These are phyloP conservation scores for Aspergillus awamori DNA, from an alignment of 2,329 filamentous ascomycete species.

Conservation along the genomic window DNA sequence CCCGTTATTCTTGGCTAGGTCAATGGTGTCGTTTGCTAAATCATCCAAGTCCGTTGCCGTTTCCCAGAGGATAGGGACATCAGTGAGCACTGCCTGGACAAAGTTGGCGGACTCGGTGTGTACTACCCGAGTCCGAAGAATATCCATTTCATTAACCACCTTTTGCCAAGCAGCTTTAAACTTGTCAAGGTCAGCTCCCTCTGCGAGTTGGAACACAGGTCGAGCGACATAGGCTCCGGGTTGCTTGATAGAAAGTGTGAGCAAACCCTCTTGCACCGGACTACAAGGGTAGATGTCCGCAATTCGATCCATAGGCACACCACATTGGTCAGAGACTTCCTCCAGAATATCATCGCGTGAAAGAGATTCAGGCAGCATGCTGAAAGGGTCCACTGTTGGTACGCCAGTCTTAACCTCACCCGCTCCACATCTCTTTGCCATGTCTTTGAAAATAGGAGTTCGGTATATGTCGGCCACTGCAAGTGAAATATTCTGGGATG, in stretches of 20 bases:
- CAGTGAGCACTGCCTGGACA: slow-evolving; percentile 45
- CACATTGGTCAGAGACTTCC: slow-evolving; percentile 36
- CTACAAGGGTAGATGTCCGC: slow-evolving; percentile 49
- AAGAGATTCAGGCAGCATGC: slow-evolving; percentile 28
- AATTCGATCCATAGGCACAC: slow-evolving; percentile 32
- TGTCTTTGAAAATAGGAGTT: slow-evolving; percentile 46
- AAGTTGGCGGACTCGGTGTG: slow-evolving; percentile 42
- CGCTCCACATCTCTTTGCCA: slow-evolving; percentile 40
- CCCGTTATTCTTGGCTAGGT: slow-evolving; percentile 40
- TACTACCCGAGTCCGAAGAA: slow-evolving; percentile 53
- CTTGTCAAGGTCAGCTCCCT: slow-evolving; percentile 41
- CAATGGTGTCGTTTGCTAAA: slow-evolving; percentile 27
- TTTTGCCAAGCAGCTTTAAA: slow-evolving; percentile 54
- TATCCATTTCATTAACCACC: slow-evolving; percentile 48
- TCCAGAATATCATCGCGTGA: slow-evolving; percentile 27
- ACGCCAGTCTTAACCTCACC: neutral
- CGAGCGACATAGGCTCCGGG: slow-evolving; percentile 54
- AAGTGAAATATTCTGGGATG: slow-evolving; percentile 43
- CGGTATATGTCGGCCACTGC: slow-evolving; percentile 51
- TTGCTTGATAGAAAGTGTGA: slow-evolving; percentile 53
- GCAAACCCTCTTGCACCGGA: slow-evolving; percentile 49
- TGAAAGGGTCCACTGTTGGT: slow-evolving; percentile 30
- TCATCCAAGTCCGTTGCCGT: slow-evolving; percentile 31
- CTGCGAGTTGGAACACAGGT: slow-evolving; percentile 45
- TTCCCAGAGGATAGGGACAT: slow-evolving; percentile 40